Evolutionary conservation across 1,284 basidiomycete species (phyloP), one percentile per base, ranked within the genome.

Genomic region (Takashimella tepidaria): DNA sequence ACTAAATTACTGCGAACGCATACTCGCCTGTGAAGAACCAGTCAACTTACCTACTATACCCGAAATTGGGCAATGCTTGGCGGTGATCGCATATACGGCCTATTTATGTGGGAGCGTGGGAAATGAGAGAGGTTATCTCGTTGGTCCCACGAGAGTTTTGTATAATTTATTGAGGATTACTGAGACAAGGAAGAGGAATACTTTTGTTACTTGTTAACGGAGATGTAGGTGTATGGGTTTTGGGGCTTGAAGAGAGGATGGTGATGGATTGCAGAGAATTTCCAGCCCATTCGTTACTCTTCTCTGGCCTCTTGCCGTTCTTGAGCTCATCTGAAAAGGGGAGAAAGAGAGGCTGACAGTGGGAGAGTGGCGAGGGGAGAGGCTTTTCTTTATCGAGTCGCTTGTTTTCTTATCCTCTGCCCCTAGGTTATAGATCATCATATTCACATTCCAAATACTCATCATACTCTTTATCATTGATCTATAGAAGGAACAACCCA

Each of bases 81-180:
- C 46, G 24, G 27, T 53, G 19, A 25, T 53, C 12, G 51, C 51
- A n/a, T 53, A 53, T 45, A 48, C 45, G 13, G 51, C 51, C 20
- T 46, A 53, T 25, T 21, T 53, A 4, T 53, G 51, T 26, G 51
- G 51, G 13, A 23, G 26, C n/a, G 51, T 53, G 13, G 31, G 31
- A 8, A 8, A 37, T 8, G 40, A 42, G 19, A 48, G 51, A 46
- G 51, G 46, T 3, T 48, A 48, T 16, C 21, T 53, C 3, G 45
- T 37, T 19, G 51, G 37, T 45, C 51, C 51, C 6, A 53, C 51
- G 3, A 53, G 45, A 24, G 51, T 53, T 3, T 25, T 53, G 25
- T 53, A 53, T 49, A 27, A 48, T 21, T 40, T 53, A 31, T 27
- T 53, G 26, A 53, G 47, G 31, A 25, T 47, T 27, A 42, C 42